Percentiles rank a stretch among this genome's conserved stretches.
Conservation (phyloP, 345 rosid species). For the Populus davidiana region DNA sequence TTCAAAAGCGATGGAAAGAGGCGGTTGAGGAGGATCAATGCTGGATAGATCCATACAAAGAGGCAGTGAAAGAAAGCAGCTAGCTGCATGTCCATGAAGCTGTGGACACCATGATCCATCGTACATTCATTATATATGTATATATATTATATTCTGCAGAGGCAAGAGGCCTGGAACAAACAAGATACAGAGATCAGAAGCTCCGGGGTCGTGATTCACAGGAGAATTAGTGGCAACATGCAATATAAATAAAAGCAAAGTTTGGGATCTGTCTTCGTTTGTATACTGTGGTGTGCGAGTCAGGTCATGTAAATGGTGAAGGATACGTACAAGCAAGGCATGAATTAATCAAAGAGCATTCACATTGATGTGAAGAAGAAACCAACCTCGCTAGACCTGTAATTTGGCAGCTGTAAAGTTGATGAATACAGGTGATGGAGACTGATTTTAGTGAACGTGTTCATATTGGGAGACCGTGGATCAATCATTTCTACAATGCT, state of each 20-base stretch:
- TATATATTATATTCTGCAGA: too few species aligned
- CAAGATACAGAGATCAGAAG: neutral
- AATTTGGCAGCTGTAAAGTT: too few species aligned
- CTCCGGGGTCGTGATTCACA: too few species aligned
- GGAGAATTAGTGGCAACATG: neutral
- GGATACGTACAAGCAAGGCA: too few species aligned
- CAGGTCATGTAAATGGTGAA: too few species aligned
- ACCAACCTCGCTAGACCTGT: neutral
- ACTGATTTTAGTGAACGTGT: neutral
- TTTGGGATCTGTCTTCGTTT: neutral
- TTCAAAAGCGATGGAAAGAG: conserved; percentile 44
- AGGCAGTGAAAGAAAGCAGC: neutral
- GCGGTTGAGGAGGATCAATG: conserved; percentile 49
- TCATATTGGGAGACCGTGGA: neutral
- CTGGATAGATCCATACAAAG: conserved; percentile 53
- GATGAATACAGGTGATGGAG: too few species aligned
- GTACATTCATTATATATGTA: neutral
- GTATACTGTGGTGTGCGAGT: neutral
- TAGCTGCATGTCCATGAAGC: neutral
- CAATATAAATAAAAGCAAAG: too few species aligned
- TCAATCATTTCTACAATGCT: neutral
- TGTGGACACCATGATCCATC: conserved; percentile 4
- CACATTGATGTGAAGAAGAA: too few species aligned
- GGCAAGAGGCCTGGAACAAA: too few species aligned
- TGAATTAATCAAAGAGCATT: too few species aligned